phyloP scores from a whole-genome alignment of 345 rosid genomes.

The Aurinia saxatilis region DNA sequence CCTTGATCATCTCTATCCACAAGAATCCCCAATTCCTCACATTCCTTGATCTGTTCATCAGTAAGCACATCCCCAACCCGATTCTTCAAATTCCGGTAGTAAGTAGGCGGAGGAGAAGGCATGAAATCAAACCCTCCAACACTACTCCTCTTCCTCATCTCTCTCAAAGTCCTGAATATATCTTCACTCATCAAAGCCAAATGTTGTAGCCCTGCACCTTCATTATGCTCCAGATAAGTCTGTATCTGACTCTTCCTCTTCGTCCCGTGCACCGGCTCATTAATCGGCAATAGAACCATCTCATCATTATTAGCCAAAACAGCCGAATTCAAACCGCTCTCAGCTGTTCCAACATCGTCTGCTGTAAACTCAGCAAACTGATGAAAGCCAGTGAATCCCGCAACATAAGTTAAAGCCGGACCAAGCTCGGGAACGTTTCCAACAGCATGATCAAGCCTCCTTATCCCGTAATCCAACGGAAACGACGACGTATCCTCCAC shows the following conservation, averaged over 20 bases:
- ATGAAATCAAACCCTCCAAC: constrained; percentile 91
- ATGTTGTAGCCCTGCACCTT: constrained; percentile 88
- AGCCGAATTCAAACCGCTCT: constrained; percentile 79
- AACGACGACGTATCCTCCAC: constrained; percentile 44
- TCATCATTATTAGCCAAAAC: constrained; percentile 79
- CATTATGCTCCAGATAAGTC: constrained; percentile 85
- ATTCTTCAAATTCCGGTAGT: constrained; percentile 63
- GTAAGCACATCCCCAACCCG: constrained; percentile 68
- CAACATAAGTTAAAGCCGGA: constrained; percentile 53
- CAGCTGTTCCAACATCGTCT: constrained; percentile 87
- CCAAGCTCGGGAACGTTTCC: constrained; percentile 82
- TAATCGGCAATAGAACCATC: constrained; percentile 68
- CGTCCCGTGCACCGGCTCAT: constrained; percentile 89
- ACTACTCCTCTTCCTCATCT: constrained; percentile 72
- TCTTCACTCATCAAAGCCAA: constrained; percentile 67
- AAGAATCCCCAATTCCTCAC: constrained; percentile 84
- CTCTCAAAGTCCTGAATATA: constrained; percentile 68
- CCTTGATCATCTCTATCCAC: constrained; percentile 97
- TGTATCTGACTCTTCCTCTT: constrained; percentile 95
- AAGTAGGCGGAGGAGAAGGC: constrained; percentile 92
- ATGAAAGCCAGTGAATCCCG: constrained; percentile 75
- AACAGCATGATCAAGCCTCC: constrained; percentile 80
- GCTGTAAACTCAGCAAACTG: constrained; percentile 90
- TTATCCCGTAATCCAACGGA: constrained; percentile 67
- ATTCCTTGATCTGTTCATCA: constrained; percentile 77